These are phyloP conservation scores for Daldinia decipiens DNA, from an alignment of 495 filamentous ascomycete species.

Conservation along the genomic window DNA sequence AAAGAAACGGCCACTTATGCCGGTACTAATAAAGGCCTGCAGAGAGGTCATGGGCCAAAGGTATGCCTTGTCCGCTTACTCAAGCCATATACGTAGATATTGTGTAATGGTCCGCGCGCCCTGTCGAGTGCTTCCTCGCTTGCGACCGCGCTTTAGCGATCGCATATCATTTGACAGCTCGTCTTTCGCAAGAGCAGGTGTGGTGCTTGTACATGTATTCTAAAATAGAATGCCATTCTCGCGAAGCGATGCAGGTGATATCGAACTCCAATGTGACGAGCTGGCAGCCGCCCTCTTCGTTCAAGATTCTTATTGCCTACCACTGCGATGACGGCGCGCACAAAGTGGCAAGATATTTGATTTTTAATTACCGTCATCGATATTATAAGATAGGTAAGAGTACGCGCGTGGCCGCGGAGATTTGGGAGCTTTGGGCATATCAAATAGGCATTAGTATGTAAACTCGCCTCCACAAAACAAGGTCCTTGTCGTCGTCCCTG, in stretches of 20 bases:
- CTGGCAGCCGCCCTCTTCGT: slow-evolving; percentile 33
- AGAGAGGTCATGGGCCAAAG: slow-evolving; percentile 5
- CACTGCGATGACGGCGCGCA: slow-evolving; percentile 14
- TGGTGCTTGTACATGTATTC: slow-evolving; percentile 17
- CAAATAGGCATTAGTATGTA: slow-evolving; percentile 1
- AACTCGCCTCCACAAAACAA: slow-evolving; percentile 18
- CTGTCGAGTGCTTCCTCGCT: slow-evolving; percentile 31
- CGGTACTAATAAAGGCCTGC: slow-evolving; percentile 41
- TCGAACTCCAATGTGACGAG: slow-evolving; percentile 38
- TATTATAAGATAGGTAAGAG: slow-evolving; percentile 5
- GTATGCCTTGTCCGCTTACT: slow-evolving; percentile 32
- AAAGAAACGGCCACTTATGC: slow-evolving; percentile 38
- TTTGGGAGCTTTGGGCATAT: slow-evolving; percentile 4
- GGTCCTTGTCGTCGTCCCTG: slow-evolving; percentile 17
- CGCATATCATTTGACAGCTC: slow-evolving; percentile 24
- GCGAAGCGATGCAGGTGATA: slow-evolving; percentile 47
- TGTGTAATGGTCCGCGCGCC: slow-evolving; percentile 27
- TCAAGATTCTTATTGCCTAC: slow-evolving; percentile 38
- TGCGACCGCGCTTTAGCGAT: slow-evolving; percentile 28
- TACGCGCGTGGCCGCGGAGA: background rate
- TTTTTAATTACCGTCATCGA: slow-evolving; percentile 17
- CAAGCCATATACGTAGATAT: slow-evolving; percentile 31
- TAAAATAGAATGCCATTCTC: slow-evolving; percentile 39
- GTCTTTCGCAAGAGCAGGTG: slow-evolving; percentile 6
- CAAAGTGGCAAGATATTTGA: slow-evolving; percentile 18